Base-by-base conservation (phyloP, 2,329 filamentous ascomycete species). In the Nothomitra cinnamomea region DNA sequence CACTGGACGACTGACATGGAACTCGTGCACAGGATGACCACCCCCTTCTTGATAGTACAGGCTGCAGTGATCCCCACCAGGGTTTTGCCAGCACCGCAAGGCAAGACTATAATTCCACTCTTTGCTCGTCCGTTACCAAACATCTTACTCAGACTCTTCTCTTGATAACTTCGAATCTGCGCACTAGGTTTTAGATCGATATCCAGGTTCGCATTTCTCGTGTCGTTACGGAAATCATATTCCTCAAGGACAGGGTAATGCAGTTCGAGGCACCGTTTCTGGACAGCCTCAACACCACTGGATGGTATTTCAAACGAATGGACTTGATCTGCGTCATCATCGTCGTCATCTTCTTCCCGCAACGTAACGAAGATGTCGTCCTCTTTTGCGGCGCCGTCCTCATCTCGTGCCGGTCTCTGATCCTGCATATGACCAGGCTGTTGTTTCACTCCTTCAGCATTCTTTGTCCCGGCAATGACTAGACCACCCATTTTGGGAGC, bases 1-100 rank as follows among this genome's bases (percentile, higher is more conserved):
- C 92, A 98, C 66, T 98, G 92, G 19, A 94, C 84, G 4, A 94
- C 92, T 5, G 88, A 95, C 90, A 98, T 98, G 53, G 87, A 90
- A 64, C 87, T 95, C 1, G 92, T 98, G 70, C 88, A 95, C 19
- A 98, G 79, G 6, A 98, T 87, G 55, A 98, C 90, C 21, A 89
- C 82, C 10, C 89, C 89, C 70, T 96, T 98, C 67, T 94, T 94
- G 68, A 98, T 90, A 2, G 92, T 96, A 68, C 92, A 96, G 19
- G 89, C 92, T 42, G 92, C 92, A 19, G 92, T 96, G 60, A 98
- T 95, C n/a, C 92, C 92, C 15, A 98, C 92, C 41, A 98, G 71
- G 1, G 92, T 98, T 72, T 98, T 98, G 56, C 92, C 92, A 17
- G 92, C 92, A 60, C 92, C 92, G 65, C 92, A 98, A 17, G 92